These are phyloP conservation scores for Cladosporium cucumerinum DNA, from an alignment of 2,329 filamentous ascomycete genomes.

Conservation along the genomic window DNA sequence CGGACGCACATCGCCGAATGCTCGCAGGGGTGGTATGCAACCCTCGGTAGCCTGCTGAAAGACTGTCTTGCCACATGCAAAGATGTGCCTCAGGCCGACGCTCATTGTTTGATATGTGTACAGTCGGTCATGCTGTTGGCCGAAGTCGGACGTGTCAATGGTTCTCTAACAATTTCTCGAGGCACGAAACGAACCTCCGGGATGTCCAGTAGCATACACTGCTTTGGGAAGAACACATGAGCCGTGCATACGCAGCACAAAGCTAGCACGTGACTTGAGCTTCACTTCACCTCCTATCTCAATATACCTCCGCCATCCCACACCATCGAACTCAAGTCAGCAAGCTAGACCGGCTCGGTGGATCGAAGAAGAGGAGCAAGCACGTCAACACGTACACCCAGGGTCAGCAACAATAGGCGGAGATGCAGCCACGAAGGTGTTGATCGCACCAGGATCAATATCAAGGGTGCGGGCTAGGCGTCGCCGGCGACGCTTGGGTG, in stretches of 20 bases:
- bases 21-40: conserved; percentile 7
- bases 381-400: conserved; percentile 39
- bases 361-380: conserved; percentile 19
- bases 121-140: not conserved
- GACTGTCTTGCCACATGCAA: conserved; percentile 5
- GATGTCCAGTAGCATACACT: conserved; percentile 14
- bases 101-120: not conserved
- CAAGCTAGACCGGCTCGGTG: conserved; percentile 21
- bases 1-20: conserved; percentile 8
- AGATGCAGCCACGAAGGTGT: conserved; percentile 43
- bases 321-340: conserved; percentile 22
- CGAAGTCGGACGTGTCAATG: conserved; percentile 14
- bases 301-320: conserved; percentile 17
- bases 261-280: conserved; percentile 15
- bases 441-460: conserved; percentile 38
- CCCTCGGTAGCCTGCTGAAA: not conserved
- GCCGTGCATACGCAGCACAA: conserved; percentile 12
- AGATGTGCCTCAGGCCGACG: conserved; percentile 11
- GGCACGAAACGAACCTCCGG: conserved; percentile 15
- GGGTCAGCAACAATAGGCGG: conserved; percentile 42
- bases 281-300: conserved; percentile 16
- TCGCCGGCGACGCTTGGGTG: conserved; percentile 42
- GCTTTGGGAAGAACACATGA: conserved; percentile 10
- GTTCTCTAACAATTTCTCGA: conserved; percentile 12
- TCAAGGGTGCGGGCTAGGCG: conserved; percentile 41